phyloP scores from a whole-genome alignment of 805 yeast species.

The Blastobotrys terrestris region DNA sequence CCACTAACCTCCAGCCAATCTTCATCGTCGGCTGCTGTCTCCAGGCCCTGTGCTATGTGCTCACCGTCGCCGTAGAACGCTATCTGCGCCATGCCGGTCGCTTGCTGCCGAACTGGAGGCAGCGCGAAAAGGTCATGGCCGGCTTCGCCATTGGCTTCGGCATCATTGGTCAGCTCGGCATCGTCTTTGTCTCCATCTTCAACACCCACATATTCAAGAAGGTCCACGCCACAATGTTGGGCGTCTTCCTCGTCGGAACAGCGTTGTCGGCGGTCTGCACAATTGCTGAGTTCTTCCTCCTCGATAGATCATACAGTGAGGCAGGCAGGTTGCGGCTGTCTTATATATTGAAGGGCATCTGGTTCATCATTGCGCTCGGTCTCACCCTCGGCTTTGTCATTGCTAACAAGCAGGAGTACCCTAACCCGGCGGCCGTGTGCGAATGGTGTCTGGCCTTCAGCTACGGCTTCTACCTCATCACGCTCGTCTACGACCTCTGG shows the following conservation, averaged over 20 bases:
- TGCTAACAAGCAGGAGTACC: constrained; percentile 30
- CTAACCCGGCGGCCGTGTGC: constrained; percentile 51
- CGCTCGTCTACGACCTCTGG: constrained; percentile 63
- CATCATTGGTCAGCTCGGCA: constrained; percentile 60
- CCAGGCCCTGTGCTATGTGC: constrained; percentile 69
- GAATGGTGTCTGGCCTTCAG: constrained; percentile 89
- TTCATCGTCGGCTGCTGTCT: constrained; percentile 73
- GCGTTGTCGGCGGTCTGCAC: constrained; percentile 47
- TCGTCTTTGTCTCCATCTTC: constrained; percentile 67
- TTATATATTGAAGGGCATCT: constrained; percentile 48
- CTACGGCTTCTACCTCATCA: constrained; percentile 63
- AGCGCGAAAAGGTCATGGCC: constrained; percentile 37
- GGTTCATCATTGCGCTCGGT: constrained; percentile 61
- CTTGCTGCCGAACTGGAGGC: constrained; percentile 46
- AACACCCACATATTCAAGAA: constrained; percentile 51
- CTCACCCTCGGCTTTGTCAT: constrained; percentile 68
- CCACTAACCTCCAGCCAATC: constrained; percentile 76
- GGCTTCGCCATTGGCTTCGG: constrained; percentile 44
- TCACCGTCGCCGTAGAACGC: constrained; percentile 58
- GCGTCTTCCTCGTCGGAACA: constrained; percentile 60
- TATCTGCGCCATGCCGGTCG: constrained; percentile 51
- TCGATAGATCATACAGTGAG: constrained; percentile 39
- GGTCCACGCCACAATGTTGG: constrained; percentile 61
- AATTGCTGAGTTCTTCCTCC: constrained; percentile 39
- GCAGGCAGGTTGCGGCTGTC: constrained; percentile 34